These are phyloP conservation scores for Chrysosporium queenslandicum DNA, from an alignment of 2,329 filamentous ascomycete genomes.

Conservation along the genomic window DNA sequence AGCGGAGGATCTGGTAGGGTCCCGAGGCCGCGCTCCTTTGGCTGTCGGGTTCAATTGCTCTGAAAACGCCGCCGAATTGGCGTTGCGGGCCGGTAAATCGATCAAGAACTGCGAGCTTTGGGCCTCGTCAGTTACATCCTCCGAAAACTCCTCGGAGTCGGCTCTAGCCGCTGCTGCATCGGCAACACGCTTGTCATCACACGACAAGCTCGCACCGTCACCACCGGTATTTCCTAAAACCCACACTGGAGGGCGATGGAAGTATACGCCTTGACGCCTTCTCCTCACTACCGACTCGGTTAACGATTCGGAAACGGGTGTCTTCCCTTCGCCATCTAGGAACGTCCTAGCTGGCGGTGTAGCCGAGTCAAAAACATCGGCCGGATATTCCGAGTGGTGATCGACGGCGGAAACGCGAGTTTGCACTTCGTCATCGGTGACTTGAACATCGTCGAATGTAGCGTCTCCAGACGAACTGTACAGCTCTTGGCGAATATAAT, in stretches of 20 bases:
- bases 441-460: background rate
- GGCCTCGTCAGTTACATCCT: background rate
- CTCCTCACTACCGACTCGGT: slow-evolving; percentile 20
- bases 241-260: slow-evolving; percentile 26
- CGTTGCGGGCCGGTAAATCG: background rate
- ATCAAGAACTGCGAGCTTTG: background rate
- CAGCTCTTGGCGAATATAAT: background rate
- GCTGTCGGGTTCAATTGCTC: background rate
- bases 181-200: background rate
- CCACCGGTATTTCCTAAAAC: background rate
- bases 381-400: background rate
- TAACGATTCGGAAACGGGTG: slow-evolving; percentile 15
- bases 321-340: slow-evolving; percentile 13
- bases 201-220: background rate
- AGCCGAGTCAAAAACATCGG: background rate
- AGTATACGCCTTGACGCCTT: slow-evolving; percentile 27
- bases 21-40: background rate
- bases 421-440: background rate
- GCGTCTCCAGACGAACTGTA: background rate
- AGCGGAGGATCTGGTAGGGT: background rate
- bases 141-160: background rate
- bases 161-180: background rate
- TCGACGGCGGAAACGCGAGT: background rate
- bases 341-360: slow-evolving; percentile 11
- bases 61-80: background rate